These are phyloP conservation scores for Crepidotus variabilis DNA, from an alignment of 768 basidiomycete species.

Conservation along the genomic window DNA sequence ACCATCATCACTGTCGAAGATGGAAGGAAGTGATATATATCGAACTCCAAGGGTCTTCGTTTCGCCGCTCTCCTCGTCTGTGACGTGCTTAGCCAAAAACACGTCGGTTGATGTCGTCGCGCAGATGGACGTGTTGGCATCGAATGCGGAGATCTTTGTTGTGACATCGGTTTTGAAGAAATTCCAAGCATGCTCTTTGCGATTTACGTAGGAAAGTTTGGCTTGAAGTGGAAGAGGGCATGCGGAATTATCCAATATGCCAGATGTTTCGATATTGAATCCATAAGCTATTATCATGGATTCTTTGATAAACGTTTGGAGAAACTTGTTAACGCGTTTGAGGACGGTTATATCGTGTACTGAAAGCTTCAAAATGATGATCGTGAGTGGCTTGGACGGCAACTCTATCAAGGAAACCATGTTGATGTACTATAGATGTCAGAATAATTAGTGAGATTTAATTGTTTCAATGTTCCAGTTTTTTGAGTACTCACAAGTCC, in stretches of 20 bases:
- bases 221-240: neutral
- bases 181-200: neutral
- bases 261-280: neutral
- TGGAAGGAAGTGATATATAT: neutral
- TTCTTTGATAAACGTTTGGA: neutral
- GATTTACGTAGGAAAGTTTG: neutral
- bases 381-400: neutral
- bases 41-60: neutral
- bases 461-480: no score
- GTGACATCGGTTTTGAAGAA: neutral
- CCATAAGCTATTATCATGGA: neutral
- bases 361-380: neutral
- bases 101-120: neutral
- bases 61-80: neutral
- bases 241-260: neutral
- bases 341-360: neutral
- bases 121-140: neutral
- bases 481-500: no score
- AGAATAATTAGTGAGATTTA: neutral
- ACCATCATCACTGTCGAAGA: neutral
- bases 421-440: neutral
- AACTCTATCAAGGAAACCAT: neutral
- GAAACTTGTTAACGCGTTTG: neutral
- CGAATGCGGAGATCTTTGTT: no score
- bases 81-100: neutral